Conservation (phyloP, 257 asterid species). For the Jasminum sambac region DNA sequence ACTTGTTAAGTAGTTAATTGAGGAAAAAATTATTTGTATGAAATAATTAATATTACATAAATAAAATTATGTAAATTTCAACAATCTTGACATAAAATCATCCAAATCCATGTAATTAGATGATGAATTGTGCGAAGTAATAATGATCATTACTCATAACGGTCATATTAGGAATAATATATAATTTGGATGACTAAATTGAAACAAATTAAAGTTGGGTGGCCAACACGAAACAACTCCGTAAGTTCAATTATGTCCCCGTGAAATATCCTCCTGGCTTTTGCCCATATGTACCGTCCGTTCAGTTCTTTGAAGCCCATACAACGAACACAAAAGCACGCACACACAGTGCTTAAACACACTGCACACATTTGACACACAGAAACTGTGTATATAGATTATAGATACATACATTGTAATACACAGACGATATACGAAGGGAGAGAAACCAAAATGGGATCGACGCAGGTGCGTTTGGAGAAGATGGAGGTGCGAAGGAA, state of each 20-base stretch:
- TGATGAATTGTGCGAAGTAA: neutral
- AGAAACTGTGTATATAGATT: neutral
- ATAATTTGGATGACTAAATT: too few species aligned
- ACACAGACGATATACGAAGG: neutral
- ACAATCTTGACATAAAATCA: too few species aligned
- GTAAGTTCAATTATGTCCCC: neutral
- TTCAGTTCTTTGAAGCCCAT: neutral
- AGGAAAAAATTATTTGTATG: too few species aligned
- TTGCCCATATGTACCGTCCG: neutral
- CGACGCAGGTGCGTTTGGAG: slow-evolving; percentile 26
- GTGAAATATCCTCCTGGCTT: neutral
- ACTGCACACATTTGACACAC: neutral
- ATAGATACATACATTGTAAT: neutral
- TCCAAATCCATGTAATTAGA: too few species aligned
- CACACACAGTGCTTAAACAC: neutral
- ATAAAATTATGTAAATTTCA: too few species aligned
- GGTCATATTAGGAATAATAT: neutral
- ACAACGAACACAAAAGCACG: neutral
- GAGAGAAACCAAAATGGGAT: slow-evolving; percentile 13
- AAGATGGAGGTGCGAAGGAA: slow-evolving; percentile 34
- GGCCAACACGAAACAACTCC: neutral
- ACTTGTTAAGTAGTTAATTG: too few species aligned
- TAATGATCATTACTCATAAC: too few species aligned
- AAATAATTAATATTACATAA: too few species aligned
- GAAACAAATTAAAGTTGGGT: neutral